phyloP scores from a whole-genome alignment of 352 stramenopile species.

The Phytopythium cucurbitacearum region DNA sequence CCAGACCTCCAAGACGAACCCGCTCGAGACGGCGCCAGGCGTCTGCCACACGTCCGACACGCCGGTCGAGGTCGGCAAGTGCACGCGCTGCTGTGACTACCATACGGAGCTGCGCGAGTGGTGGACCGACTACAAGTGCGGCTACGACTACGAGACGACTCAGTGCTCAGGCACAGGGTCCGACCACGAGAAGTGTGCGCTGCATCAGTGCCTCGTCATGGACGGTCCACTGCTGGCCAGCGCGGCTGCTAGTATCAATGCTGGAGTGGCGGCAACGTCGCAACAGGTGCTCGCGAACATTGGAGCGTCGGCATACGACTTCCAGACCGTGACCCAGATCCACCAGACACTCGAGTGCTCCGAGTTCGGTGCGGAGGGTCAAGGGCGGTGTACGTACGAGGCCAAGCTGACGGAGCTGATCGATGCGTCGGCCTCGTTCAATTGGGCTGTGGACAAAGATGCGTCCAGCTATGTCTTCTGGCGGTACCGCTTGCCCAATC shows the following conservation, averaged over 20 bases:
- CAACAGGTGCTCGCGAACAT: constrained; percentile 32
- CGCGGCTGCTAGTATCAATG: constrained; percentile 27
- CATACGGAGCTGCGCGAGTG: constrained; percentile 44
- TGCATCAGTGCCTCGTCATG: constrained; percentile 56
- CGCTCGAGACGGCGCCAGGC: constrained; percentile 14
- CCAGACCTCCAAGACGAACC: constrained; percentile 24
- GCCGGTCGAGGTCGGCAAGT: constrained; percentile 28
- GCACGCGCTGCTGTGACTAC: constrained; percentile 45
- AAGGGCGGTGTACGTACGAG: constrained; percentile 23
- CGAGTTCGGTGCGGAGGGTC: constrained; percentile 17
- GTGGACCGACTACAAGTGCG: constrained; percentile 63
- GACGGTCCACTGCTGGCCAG: constrained; percentile 49
- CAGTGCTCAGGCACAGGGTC: constrained; percentile 25
- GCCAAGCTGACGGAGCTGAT: constrained; percentile 34
- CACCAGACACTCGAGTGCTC: constrained; percentile 54
- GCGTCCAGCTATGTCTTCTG: constrained; percentile 48
- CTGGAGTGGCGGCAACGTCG: constrained; percentile 17
- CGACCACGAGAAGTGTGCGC: constrained; percentile 17
- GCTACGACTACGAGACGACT: constrained; percentile 33
- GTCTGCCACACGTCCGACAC: constrained; percentile 18
- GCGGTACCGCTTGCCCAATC: constrained; percentile 45
- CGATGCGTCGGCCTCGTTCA: constrained; percentile 17
- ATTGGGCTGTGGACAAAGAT: constrained; percentile 1
- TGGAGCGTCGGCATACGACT: constrained; percentile 21
- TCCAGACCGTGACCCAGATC: constrained; percentile 52